Percentiles rank a stretch among this genome's conserved stretches.
These are phyloP conservation scores for Ligustrum vulgare DNA, from an alignment of 257 asterid genomes.

Conservation along the genomic window DNA sequence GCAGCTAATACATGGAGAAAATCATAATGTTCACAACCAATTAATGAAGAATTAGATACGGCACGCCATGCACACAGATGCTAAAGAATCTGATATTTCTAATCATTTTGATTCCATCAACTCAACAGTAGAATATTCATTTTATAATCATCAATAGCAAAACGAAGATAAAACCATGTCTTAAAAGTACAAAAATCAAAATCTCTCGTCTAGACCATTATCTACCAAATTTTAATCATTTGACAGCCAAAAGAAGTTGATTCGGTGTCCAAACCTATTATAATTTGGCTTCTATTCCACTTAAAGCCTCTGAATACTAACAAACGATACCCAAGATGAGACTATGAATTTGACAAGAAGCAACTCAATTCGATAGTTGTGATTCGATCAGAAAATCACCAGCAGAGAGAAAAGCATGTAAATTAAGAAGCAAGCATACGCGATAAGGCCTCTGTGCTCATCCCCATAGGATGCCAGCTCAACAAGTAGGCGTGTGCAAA, in stretches of 20 bases:
- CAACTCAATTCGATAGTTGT: not conserved
- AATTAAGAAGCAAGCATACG: conserved; percentile 86
- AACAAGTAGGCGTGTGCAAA: conserved; percentile 79
- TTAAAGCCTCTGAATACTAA: conserved; percentile 2
- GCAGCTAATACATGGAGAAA: not conserved
- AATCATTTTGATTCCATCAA: not conserved
- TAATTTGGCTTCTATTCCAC: not conserved
- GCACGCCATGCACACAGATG: not conserved
- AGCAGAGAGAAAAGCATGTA: conserved; percentile 79
- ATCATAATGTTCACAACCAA: not conserved
- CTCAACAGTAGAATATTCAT: not conserved
- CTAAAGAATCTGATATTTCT: not conserved
- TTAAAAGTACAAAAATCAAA: not conserved
- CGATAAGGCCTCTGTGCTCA: conserved; percentile 78
- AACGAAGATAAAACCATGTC: not conserved
- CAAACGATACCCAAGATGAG: not conserved
- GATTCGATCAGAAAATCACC: conserved; percentile 58
- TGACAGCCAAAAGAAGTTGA: not conserved
- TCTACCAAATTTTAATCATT: not conserved
- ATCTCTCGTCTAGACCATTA: not conserved
- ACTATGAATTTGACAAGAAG: not conserved
- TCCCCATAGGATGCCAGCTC: conserved; percentile 90
- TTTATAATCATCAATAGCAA: not conserved
- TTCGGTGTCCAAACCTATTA: not conserved
- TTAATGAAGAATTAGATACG: too few relatives aligned